Base-by-base conservation (phyloP, 2,329 filamentous ascomycete genomes). In the Fusarium succisae region DNA sequence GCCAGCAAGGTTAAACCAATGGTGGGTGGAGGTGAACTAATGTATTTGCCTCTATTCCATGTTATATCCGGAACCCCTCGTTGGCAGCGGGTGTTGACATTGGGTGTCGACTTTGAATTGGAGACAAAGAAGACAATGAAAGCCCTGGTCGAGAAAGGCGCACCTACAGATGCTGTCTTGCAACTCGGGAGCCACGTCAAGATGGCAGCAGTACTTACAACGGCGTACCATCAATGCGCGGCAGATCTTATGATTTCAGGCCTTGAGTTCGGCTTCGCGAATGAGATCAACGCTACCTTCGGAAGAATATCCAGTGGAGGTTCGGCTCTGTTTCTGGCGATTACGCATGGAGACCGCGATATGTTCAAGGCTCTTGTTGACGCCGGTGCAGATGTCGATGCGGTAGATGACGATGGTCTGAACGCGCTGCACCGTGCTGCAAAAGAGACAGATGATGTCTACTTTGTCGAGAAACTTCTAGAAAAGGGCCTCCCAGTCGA, bases 11-110 rank as follows among this genome's bases (percentile, higher is more conserved):
- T 28, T 7, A 59, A 44, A 5, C 53, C 60, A 24, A 63, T 63
- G 60, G 13, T 59, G 1, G 43, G 43, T 26, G 60, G 53, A 5
- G 35, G 54, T 5, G 53, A 39, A 24, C 18, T 63, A 7, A 17
- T 63, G 60, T 63, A 45, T 22, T 20, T 37, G 12, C 60, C 60
- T n/a, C 60, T 63, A 28, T 63, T 63, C n/a, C 53, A 63, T 4
- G 35, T 59, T 12, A 28, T 63, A 8, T 30, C 32, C 8, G 53
- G 60, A 35, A 43, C 41, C 1, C 24, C 41, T 12, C 53, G 53
- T 9, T 63, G 60, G 60, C 51, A 58, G 11, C 14, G 60, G 4
- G 26, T 63, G 14, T 22, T 35, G 8, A 22, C 55, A 3, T 7
- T 47, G 2, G 60, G 60, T 5, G 32, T 63, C 17, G 22, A 63